phyloP scores from a whole-genome alignment of 352 stramenopile genomes.

The Pythium biforme region DNA sequence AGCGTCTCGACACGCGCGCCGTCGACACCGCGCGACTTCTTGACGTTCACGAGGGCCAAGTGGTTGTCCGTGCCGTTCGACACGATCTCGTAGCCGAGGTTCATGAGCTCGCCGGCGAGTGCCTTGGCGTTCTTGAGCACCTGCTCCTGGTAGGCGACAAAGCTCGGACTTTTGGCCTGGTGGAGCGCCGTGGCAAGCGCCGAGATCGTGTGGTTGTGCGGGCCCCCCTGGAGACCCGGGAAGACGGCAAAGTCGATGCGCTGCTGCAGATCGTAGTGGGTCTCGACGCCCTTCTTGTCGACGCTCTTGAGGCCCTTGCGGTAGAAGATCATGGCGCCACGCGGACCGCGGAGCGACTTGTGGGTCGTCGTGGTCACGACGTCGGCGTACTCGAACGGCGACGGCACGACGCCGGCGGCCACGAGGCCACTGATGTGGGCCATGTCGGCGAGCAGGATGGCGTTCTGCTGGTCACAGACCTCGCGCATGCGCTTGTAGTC shows the following conservation, averaged over 20 bases:
- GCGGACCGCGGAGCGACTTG: conserved; percentile 98
- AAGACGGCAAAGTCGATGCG: conserved; percentile 99
- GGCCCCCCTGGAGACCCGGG: conserved; percentile 97
- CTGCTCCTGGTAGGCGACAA: conserved; percentile 98
- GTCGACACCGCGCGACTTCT: conserved; percentile 92
- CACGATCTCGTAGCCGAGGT: conserved; percentile 94
- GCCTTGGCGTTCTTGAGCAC: conserved; percentile 91
- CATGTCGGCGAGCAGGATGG: conserved; percentile 98
- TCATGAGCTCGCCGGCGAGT: conserved; percentile 87
- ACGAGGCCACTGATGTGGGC: conserved; percentile 99
- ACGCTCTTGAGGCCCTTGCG: conserved; percentile 92
- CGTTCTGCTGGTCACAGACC: conserved; percentile 93
- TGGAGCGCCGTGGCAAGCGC: conserved; percentile 97
- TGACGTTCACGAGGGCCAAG: conserved; percentile 96
- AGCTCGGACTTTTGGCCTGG: conserved; percentile 93
- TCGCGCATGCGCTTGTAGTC: conserved; percentile 99
- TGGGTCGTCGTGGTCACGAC: conserved; percentile 99
- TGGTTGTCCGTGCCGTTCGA: conserved; percentile 99
- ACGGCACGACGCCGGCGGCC: conserved; percentile 93
- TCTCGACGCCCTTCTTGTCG: conserved; percentile 95
- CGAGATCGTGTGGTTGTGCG: conserved; percentile 99
- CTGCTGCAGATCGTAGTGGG: conserved; percentile 95
- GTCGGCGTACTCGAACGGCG: conserved; percentile 97
- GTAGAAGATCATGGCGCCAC: conserved; percentile 99
- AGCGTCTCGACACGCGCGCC: conserved; percentile 96